Evolutionary conservation across 1,139 yeast species (phyloP).

Genomic region (Yamadazyma triangularis): DNA sequence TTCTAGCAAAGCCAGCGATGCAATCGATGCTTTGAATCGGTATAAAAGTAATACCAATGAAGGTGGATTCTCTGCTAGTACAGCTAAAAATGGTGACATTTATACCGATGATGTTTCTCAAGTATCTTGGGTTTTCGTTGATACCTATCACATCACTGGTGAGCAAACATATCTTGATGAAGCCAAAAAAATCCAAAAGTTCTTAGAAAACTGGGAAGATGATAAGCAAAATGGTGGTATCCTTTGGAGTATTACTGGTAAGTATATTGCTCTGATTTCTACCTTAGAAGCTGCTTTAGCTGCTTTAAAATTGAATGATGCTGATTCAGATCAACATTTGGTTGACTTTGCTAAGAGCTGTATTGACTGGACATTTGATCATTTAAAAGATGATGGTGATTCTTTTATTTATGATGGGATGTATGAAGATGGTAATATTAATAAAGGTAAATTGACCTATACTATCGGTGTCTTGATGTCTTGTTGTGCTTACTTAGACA

Average conservation of each 20-base stretch:
- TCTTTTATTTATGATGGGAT: slow-evolving; percentile 30
- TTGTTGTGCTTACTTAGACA: slow-evolving; percentile 22
- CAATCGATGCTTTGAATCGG: slow-evolving; percentile 12
- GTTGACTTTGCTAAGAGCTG: slow-evolving; percentile 15
- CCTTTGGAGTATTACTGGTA: slow-evolving; percentile 22
- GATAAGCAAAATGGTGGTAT: slow-evolving; percentile 24
- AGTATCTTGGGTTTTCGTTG: slow-evolving; percentile 26
- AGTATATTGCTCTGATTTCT: slow-evolving; percentile 33
- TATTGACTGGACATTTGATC: slow-evolving; percentile 21
- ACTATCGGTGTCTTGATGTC: slow-evolving; percentile 34
- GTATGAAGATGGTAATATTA: slow-evolving; percentile 16
- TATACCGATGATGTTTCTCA: slow-evolving; percentile 36
- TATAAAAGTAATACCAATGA: slow-evolving; percentile 14
- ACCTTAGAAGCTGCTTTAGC: slow-evolving; percentile 32
- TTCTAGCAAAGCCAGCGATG: slow-evolving; percentile 8
- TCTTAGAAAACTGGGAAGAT: slow-evolving; percentile 13
- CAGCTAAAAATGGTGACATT: slow-evolving; percentile 24
- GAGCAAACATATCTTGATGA: slow-evolving; percentile 7
- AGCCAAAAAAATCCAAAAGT: slow-evolving; percentile 5
- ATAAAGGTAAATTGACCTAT: slow-evolving; percentile 33
- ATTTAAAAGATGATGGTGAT: slow-evolving; percentile 25
- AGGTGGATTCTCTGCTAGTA: slow-evolving; percentile 31
- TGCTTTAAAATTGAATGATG: slow-evolving; percentile 22
- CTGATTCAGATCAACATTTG: slow-evolving; percentile 3
- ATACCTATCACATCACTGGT: slow-evolving; percentile 18